Evolutionary conservation across 139 green algal species (phyloP).

Genomic region (Chlorella sp.): DNA sequence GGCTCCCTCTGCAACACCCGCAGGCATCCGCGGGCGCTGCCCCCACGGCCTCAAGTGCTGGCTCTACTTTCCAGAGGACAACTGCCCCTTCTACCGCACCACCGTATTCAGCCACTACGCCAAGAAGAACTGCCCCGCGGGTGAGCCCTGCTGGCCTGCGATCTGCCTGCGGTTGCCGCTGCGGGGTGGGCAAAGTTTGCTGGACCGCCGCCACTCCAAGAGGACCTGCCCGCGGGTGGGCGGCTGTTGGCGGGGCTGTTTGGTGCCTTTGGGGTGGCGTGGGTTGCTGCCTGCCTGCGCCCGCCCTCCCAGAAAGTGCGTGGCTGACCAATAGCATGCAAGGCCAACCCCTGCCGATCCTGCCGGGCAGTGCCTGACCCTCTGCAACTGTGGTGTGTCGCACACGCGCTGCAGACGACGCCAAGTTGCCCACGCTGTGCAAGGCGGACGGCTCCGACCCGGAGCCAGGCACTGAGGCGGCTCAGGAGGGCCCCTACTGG

Average conservation of each 20-base stretch:
- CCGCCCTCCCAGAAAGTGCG: too few relatives aligned
- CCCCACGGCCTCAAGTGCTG: constrained; percentile 92
- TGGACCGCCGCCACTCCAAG: too few relatives aligned
- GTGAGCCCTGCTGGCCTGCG: neutral
- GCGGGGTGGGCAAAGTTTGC: too few relatives aligned
- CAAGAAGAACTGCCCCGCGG: constrained; percentile 77
- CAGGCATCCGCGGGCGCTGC: constrained; percentile 64
- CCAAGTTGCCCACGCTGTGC: constrained; percentile 79
- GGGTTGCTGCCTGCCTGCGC: neutral
- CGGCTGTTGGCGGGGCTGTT: neutral
- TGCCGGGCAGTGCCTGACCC: too few relatives aligned
- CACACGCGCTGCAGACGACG: constrained; percentile 13
- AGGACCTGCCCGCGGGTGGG: neutral
- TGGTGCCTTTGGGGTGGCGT: neutral
- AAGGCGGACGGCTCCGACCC: constrained; percentile 58
- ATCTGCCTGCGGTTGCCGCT: neutral
- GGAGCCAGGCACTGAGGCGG: constrained; percentile 2
- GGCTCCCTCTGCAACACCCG: too few relatives aligned
- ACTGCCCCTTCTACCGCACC: constrained; percentile 92
- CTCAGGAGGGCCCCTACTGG: constrained; percentile 81
- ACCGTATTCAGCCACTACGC: constrained; percentile 95
- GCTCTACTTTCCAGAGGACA: constrained; percentile 92
- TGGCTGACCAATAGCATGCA: too few relatives aligned
- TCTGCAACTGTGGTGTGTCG: neutral
- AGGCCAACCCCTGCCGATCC: too few relatives aligned